Evolutionary conservation across 2,329 filamentous ascomycete genomes (phyloP), one percentile per base, ranked within the genome.

Genomic region (Botrytis deweyae): DNA sequence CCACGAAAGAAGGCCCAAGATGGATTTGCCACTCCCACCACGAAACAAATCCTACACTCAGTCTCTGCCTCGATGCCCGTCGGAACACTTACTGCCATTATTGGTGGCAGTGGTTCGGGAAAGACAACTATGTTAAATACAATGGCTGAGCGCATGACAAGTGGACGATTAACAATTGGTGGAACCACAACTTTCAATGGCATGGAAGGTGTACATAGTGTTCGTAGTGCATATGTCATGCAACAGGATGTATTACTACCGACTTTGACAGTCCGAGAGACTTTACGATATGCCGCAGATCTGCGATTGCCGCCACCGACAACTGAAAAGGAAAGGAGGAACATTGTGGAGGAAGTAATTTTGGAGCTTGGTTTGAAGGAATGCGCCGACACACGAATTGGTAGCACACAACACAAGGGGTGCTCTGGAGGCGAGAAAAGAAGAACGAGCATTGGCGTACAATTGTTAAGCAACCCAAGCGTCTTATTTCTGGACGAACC

Each of bases 401-500:
- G 92, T 1, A 91, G 90, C 77, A 88, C 87, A 73, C 87, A 88
- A 69, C 91, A 93, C 78, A 90, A 92, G 64, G 92, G 92, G 0
- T 94, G 92, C 78, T 94, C 91, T 64, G 92, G 93, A 0, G 93
- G 92, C 4, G 93, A 95, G 81, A 94, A 94, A 84, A 86, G 92
- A 75, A 85, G 92, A 46, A 91, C 91, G 0, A 93, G 91, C 76
- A 92, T 95, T 66, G 92, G 92, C 3, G 92, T 95, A 7, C 92
- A 94, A 81, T 85, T 95, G 73, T 84, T 95, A n/a, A 89, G 91
- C 7, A 95, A 94, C 79, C 92, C 93, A 1, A 93, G 91, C 9
- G 87, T 95, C 1, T 83, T 95, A 10, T 94, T 93, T 80, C 86
- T 94, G 36, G 93, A 95, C 78, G 93, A 95, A 78, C 92, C 92